A percentile compares a stretch with the other conserved stretches of the same genome.
phyloP scores from a whole-genome alignment of 805 yeast species.

The Myxozyma neotropica region DNA sequence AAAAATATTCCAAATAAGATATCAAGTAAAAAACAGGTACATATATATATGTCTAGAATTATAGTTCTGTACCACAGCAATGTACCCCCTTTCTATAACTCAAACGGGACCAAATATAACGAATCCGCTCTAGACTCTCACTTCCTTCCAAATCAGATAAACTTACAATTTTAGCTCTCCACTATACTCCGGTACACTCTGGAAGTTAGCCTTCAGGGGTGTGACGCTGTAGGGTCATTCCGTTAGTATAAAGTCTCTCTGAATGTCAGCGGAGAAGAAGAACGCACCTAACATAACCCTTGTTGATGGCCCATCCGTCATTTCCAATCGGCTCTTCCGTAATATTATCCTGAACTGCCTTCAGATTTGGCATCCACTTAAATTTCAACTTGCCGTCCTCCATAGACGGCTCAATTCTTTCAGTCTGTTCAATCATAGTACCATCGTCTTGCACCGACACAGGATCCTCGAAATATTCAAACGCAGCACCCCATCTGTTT shows the following conservation, averaged over 20 bases:
- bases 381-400: slow-evolving; percentile 52
- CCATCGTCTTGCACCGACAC: slow-evolving; percentile 25
- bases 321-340: slow-evolving; percentile 50
- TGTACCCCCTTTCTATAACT: background rate
- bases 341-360: slow-evolving; percentile 60
- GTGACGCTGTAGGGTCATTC: slow-evolving; percentile 54
- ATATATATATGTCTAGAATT: background rate
- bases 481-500: slow-evolving; percentile 78
- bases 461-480: slow-evolving; percentile 41
- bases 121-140: too few species aligned
- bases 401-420: slow-evolving; percentile 46
- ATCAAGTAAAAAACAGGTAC: background rate
- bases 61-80: background rate
- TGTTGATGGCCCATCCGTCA: slow-evolving; percentile 71
- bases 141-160: too few species aligned
- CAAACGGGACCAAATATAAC: too few species aligned
- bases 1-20: background rate
- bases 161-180: slow-evolving; percentile 59
- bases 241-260: slow-evolving; percentile 1
- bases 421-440: slow-evolving; percentile 22
- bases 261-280: background rate
- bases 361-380: slow-evolving; percentile 84
- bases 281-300: slow-evolving; percentile 58
- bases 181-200: slow-evolving; percentile 50
- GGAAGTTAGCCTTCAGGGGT: slow-evolving; percentile 72